phyloP scores from a whole-genome alignment of 2,329 filamentous ascomycete genomes.

The Hypomyces rosellus region DNA sequence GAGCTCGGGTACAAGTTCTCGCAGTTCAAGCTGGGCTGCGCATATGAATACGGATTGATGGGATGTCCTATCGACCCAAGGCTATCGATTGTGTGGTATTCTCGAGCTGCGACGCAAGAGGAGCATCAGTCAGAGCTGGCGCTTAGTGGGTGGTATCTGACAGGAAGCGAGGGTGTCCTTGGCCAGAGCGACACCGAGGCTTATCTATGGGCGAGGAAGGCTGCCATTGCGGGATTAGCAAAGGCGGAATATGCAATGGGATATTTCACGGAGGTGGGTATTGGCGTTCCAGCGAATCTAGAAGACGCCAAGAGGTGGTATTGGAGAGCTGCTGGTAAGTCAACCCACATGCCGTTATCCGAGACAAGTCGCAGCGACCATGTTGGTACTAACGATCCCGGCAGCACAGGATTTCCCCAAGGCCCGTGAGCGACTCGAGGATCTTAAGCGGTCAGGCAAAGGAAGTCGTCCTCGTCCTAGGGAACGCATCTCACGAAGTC shows the following conservation, averaged over 20 bases:
- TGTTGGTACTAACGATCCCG: neutral
- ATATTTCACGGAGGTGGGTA: slow-evolving; percentile 93
- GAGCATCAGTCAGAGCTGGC: slow-evolving; percentile 90
- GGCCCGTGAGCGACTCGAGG: slow-evolving; percentile 85
- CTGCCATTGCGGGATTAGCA: slow-evolving; percentile 75
- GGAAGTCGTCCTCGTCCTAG: slow-evolving; percentile 61
- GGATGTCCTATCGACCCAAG: slow-evolving; percentile 78
- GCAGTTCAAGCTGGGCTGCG: slow-evolving; percentile 81
- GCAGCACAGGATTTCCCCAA: slow-evolving; percentile 91
- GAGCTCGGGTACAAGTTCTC: slow-evolving; percentile 92
- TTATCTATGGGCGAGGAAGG: slow-evolving; percentile 94
- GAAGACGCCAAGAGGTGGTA: slow-evolving; percentile 99
- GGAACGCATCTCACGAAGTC: slow-evolving; percentile 74
- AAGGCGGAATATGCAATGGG: slow-evolving; percentile 98
- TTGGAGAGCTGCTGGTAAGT: slow-evolving; percentile 90
- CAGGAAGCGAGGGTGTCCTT: slow-evolving; percentile 79
- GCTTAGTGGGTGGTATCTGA: slow-evolving; percentile 89
- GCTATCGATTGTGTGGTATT: slow-evolving; percentile 90
- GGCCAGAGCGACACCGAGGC: slow-evolving; percentile 92
- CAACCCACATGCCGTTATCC: neutral
- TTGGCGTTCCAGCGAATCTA: slow-evolving; percentile 76
- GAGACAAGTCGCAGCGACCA: too few species aligned
- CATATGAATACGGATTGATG: slow-evolving; percentile 83
- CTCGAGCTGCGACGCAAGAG: slow-evolving; percentile 79
- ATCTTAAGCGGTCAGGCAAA: slow-evolving; percentile 74